Conservation (phyloP, 345 rosid genomes). For the Aquilaria sinensis region DNA sequence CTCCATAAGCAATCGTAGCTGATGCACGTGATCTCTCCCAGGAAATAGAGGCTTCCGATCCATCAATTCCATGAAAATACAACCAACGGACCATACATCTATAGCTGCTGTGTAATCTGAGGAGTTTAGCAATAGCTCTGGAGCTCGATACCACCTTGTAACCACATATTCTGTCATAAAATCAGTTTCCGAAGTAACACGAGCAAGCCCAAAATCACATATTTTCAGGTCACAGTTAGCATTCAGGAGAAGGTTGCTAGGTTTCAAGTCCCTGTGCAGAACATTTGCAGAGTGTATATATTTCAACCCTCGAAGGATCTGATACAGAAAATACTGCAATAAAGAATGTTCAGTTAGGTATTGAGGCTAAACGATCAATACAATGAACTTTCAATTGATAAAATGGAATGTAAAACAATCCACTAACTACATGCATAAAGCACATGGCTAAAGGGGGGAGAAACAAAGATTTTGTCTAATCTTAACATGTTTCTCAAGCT, state of each 20-base stretch:
- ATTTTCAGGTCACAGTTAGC: conserved; percentile 77
- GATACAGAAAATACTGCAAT: conserved; percentile 94
- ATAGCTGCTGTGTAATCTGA: conserved; percentile 81
- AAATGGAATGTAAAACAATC: too few species aligned
- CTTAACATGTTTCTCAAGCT: too few species aligned
- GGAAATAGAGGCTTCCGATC: conserved; percentile 83
- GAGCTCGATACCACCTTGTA: conserved; percentile 99
- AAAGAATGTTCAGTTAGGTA: conserved; percentile 9
- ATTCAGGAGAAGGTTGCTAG: conserved; percentile 80
- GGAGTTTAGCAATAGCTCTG: conserved; percentile 77
- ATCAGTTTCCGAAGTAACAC: conserved; percentile 88
- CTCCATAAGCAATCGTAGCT: conserved; percentile 82
- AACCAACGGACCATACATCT: conserved; percentile 99
- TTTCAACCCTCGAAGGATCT: conserved; percentile 86
- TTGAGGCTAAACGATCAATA: background rate
- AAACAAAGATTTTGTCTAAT: too few species aligned
- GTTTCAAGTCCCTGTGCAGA: conserved; percentile 91
- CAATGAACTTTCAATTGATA: too few species aligned
- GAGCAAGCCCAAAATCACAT: conserved; percentile 92
- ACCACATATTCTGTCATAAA: conserved; percentile 88
- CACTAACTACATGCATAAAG: too few species aligned
- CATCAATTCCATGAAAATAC: conserved; percentile 82
- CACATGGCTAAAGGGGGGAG: too few species aligned
- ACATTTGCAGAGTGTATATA: conserved; percentile 95
- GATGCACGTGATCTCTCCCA: conserved; percentile 81